Evolutionary conservation across 257 asterid species (phyloP).

Genomic region (Rauvolfia tetraphylla): DNA sequence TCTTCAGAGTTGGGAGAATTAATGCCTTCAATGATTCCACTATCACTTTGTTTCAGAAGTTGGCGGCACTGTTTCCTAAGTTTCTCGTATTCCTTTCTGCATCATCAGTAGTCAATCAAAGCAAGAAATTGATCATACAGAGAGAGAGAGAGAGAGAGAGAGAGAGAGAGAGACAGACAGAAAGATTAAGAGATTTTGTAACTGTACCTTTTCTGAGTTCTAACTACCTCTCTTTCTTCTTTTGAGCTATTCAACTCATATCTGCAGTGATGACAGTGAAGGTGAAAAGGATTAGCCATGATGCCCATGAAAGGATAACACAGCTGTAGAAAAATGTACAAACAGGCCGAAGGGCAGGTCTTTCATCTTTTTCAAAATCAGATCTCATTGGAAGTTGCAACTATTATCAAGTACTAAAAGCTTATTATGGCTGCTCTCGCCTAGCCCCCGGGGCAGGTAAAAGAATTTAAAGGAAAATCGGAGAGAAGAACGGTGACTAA

Average conservation of each 20-base stretch:
- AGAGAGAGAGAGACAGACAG: background rate
- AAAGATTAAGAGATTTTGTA: background rate
- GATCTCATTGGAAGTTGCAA: background rate
- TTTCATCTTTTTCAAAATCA: background rate
- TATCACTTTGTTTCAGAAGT: slow-evolving; percentile 39
- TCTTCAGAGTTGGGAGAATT: slow-evolving; percentile 68
- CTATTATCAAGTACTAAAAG: background rate
- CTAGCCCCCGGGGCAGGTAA: background rate
- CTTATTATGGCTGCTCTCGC: background rate
- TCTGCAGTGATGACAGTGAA: slow-evolving; percentile 43
- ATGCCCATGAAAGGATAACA: background rate
- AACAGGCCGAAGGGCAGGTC: background rate
- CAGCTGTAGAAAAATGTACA: too few relatives aligned
- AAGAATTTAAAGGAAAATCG: background rate
- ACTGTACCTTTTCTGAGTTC: slow-evolving; percentile 55
- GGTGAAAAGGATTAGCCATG: background rate
- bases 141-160: slow-evolving; percentile 6
- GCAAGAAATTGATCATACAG: background rate
- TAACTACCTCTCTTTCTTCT: slow-evolving; percentile 69
- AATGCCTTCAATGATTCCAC: slow-evolving; percentile 41
- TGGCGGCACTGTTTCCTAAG: slow-evolving; percentile 59
- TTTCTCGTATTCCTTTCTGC: slow-evolving; percentile 84
- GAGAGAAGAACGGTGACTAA: background rate
- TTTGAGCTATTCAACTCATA: slow-evolving; percentile 64
- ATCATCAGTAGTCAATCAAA: slow-evolving; percentile 18